These are phyloP conservation scores for Lepraria neglecta DNA, from an alignment of 495 filamentous ascomycete species.

Conservation along the genomic window DNA sequence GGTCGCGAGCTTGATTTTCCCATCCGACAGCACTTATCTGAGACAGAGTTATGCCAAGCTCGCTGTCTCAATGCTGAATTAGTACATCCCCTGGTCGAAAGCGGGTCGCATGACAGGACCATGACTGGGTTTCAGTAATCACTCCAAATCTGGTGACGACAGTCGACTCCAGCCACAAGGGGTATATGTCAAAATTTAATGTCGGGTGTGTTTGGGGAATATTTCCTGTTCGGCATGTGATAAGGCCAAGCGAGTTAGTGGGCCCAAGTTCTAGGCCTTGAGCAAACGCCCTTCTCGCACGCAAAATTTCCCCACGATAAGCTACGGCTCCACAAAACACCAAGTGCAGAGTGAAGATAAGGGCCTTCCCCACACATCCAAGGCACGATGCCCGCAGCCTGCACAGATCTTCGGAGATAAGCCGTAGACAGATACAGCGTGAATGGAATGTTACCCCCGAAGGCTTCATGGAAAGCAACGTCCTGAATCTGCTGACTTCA, in stretches of 20 bases:
- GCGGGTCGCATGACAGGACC: not conserved
- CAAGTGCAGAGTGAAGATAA: not conserved
- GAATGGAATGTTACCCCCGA: no score
- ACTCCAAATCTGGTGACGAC: constrained; percentile 1
- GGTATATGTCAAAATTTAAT: not conserved
- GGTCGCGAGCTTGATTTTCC: no score
- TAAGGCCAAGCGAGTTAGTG: not conserved
- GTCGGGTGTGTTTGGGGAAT: constrained; percentile 1
- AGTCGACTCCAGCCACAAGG: constrained; percentile 9
- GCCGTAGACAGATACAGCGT: no score
- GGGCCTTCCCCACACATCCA: not conserved
- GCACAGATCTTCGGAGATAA: not conserved
- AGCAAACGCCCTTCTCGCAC: not conserved
- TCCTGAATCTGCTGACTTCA: not conserved
- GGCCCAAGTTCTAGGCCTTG: not conserved
- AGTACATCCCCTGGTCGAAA: no score
- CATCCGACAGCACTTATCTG: no score
- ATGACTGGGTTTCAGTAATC: not conserved
- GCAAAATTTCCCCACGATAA: constrained; percentile 20
- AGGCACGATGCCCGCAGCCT: not conserved
- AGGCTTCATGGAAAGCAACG: no score
- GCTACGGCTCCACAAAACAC: constrained; percentile 17
- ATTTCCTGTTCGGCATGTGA: constrained; percentile 2
- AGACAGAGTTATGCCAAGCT: no score
- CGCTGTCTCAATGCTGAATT: no score